Percentiles rank a stretch among this genome's conserved stretches.
Conservation (phyloP, 345 rosid genomes). For the Aegle marmelos region DNA sequence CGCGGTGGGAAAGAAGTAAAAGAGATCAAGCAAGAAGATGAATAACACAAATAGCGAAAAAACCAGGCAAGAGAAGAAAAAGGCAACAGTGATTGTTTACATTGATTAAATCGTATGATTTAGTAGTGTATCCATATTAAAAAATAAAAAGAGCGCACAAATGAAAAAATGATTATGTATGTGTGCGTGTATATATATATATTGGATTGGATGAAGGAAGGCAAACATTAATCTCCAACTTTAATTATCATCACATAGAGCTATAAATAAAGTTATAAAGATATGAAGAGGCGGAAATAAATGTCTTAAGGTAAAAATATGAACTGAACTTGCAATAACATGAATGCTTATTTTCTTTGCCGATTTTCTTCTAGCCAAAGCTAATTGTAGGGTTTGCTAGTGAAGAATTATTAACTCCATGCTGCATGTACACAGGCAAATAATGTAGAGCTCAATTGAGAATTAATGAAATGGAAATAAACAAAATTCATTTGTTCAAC, state of each 20-base stretch:
- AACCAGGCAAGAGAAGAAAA: too few relatives aligned
- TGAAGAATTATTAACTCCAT: not conserved
- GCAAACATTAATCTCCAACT: not conserved
- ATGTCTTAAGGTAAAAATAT: not conserved
- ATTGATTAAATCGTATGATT: too few relatives aligned
- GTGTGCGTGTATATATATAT: too few relatives aligned
- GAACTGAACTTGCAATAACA: not conserved
- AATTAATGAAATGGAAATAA: not conserved
- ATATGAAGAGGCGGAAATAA: not conserved
- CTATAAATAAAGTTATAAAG: not conserved
- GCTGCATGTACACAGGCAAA: not conserved
- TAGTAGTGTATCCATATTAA: fast-evolving
- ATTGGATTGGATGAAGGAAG: not conserved
- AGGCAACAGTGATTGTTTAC: too few relatives aligned
- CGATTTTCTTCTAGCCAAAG: not conserved
- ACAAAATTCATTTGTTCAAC: not conserved
- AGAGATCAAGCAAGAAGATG: too few relatives aligned
- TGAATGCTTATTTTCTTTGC: not conserved
- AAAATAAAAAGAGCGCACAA: too few relatives aligned
- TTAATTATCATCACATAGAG: not conserved
- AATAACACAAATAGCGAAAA: too few relatives aligned
- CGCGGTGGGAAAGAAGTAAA: too few relatives aligned
- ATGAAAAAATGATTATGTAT: too few relatives aligned
- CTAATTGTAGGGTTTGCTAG: not conserved
- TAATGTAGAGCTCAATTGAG: not conserved